Base-by-base conservation (phyloP, 2,329 filamentous ascomycete species). In the Colletotrichum tabaci region DNA sequence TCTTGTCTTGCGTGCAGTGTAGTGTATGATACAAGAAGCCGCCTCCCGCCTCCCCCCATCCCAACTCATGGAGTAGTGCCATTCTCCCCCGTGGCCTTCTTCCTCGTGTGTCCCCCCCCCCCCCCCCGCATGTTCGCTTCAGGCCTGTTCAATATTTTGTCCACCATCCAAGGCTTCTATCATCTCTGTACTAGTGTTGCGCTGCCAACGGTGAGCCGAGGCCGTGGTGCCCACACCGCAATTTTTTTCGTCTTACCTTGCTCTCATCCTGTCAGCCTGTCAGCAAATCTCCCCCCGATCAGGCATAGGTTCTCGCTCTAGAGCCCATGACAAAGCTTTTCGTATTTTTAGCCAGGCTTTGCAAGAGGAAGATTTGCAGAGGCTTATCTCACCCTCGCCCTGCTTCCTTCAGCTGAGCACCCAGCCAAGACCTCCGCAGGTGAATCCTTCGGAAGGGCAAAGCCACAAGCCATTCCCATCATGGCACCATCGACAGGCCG, bases 341-440 rank as follows among this genome's bases (percentile, higher is more conserved):
- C 26, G 58, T 68, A 71, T 71, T 71, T 71, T 71, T 69, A 64
- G 68, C 57, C 26, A 10, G 12, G 44, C 30, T n/a, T 35, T 15
- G 18, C 23, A 7, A 47, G 47, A 49, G 44, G 30, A 35, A 2
- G 30, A 9, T 16, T 53, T 26, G 16, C 56, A 42, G 42, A 30
- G 50, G 68, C 64, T 67, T 52, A 71, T 67, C 64, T 61, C 57
- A 53, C 57, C 30, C 30, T 35, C 30, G 8, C 30, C 30, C 30
- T 44, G 15, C n/a, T 23, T 52, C 47, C 56, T 40, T 44, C 42
- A 57, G 64, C 56, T 62, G 67, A 67, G 50, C 23, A 44, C 50
- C 67, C 64, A 38, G 57, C 67, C 64, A 67, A 71, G 63, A 44
- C 5, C 64, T 52, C 50, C 68, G 50, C 50, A 71, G 50, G 35